Conservation (phyloP, 345 rosid species). For the Arabidopsis arenosa region DNA sequence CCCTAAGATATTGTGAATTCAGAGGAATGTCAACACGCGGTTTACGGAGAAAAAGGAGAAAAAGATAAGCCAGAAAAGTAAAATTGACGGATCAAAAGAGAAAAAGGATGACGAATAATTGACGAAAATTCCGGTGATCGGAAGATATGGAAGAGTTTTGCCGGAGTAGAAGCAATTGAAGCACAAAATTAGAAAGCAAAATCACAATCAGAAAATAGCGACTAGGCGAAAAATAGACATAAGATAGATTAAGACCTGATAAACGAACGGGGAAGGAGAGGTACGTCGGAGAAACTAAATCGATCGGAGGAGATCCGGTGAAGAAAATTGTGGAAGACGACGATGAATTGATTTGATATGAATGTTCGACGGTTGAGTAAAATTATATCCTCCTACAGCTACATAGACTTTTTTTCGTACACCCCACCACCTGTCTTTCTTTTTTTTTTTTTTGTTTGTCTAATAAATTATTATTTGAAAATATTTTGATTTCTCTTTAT, state of each 20-base stretch:
- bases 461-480: no score
- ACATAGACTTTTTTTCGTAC: not conserved
- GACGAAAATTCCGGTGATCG: not conserved
- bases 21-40: conserved; percentile 4
- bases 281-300: conserved; percentile 1
- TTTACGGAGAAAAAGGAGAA: not conserved
- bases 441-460: no score
- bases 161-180: not conserved
- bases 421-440: not conserved
- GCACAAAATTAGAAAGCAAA: conserved; percentile 11
- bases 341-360: not conserved
- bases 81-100: conserved; percentile 17
- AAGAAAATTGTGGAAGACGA: conserved; percentile 21
- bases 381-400: not conserved
- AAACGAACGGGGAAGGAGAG: not conserved
- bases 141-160: not conserved
- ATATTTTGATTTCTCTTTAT: no score
- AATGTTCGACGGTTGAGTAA: conserved; percentile 1
- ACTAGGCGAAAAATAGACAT: not conserved
- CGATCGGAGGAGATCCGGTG: conserved; percentile 23
- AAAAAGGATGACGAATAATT: not conserved
- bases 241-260: conserved; percentile 4
- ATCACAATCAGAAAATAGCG: not conserved
- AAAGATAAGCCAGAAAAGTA: not conserved
- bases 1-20: not conserved